Conservation (phyloP, 208 protist species). For the Leptomonas seymouri region DNA sequence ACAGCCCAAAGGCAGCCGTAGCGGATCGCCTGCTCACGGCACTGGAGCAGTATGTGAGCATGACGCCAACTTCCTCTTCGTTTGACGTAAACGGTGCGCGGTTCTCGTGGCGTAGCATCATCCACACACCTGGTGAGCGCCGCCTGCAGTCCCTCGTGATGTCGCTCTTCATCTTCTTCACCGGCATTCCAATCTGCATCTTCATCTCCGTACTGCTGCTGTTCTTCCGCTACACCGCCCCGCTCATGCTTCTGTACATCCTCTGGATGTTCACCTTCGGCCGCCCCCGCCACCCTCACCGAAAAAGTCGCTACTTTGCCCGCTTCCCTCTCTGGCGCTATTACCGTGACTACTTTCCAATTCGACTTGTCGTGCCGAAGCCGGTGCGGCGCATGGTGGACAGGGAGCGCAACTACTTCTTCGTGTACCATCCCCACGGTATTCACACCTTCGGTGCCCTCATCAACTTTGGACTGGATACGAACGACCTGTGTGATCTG, state of each 20-base stretch:
- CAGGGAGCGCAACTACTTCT: slow-evolving; percentile 77
- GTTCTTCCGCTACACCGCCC: slow-evolving; percentile 50
- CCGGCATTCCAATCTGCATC: slow-evolving; percentile 56
- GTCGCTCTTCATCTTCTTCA: slow-evolving; percentile 74
- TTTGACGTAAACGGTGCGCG: slow-evolving; percentile 23
- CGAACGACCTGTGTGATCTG: slow-evolving; percentile 39
- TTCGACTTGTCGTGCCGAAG: slow-evolving; percentile 67
- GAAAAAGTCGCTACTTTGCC: slow-evolving; percentile 27
- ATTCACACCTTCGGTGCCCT: slow-evolving; percentile 89
- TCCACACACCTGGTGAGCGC: slow-evolving; percentile 53
- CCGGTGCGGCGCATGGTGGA: slow-evolving; percentile 54
- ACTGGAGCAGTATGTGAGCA: slow-evolving; percentile 56
- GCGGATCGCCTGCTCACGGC: slow-evolving; percentile 41
- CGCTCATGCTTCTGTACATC: slow-evolving; percentile 66
- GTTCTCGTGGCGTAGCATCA: slow-evolving; percentile 50
- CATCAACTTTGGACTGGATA: slow-evolving; percentile 69
- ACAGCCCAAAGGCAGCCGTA: slow-evolving; percentile 33
- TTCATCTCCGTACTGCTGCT: slow-evolving; percentile 42
- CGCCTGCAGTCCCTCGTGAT: slow-evolving; percentile 53
- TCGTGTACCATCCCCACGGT: slow-evolving; percentile 90
- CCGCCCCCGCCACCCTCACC: slow-evolving; percentile 47
- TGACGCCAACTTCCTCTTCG: slow-evolving; percentile 26
- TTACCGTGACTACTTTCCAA: slow-evolving; percentile 87
- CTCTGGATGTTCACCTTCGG: slow-evolving; percentile 72
- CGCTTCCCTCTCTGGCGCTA: slow-evolving; percentile 54